These are phyloP conservation scores for Trypanosomatidae sp. DNA, from an alignment of 208 protist species.

Conservation along the genomic window DNA sequence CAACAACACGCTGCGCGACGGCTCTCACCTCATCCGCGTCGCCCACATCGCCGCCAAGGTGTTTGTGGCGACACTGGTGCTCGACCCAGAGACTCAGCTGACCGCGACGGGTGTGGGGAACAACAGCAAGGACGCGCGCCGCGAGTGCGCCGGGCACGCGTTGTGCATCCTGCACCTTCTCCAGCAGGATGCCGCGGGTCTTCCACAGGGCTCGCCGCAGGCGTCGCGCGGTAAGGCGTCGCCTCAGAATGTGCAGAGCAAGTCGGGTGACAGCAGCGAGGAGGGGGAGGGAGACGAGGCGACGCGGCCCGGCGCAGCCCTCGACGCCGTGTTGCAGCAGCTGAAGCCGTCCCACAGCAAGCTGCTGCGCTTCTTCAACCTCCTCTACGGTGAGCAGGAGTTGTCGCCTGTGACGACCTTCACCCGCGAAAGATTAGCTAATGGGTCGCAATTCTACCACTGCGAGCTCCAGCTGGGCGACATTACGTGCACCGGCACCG, in stretches of 20 bases:
- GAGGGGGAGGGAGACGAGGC: not conserved
- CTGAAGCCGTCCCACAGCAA: slow-evolving; percentile 42
- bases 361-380: slow-evolving; percentile 39
- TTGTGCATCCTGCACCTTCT: slow-evolving; percentile 42
- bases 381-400: slow-evolving; percentile 33
- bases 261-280: not conserved
- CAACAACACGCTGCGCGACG: slow-evolving; percentile 41
- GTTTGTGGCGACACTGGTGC: slow-evolving; percentile 48
- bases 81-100: slow-evolving; percentile 38
- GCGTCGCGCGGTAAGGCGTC: not conserved
- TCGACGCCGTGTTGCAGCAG: slow-evolving; percentile 31
- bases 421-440: slow-evolving; percentile 28
- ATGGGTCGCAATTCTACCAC: no score
- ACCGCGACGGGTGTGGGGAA: slow-evolving; percentile 50
- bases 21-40: slow-evolving; percentile 31
- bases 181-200: slow-evolving; percentile 12
- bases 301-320: slow-evolving; percentile 1
- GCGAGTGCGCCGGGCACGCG: slow-evolving; percentile 64
- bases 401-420: slow-evolving; percentile 26
- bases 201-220: no score
- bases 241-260: not conserved
- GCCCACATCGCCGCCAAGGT: slow-evolving; percentile 27
- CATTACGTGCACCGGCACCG: slow-evolving; percentile 45
- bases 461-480: slow-evolving; percentile 26
- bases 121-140: slow-evolving; percentile 47